Evolutionary conservation across 2,329 filamentous ascomycete species (phyloP).

Genomic region (Clarireedia paspali): DNA sequence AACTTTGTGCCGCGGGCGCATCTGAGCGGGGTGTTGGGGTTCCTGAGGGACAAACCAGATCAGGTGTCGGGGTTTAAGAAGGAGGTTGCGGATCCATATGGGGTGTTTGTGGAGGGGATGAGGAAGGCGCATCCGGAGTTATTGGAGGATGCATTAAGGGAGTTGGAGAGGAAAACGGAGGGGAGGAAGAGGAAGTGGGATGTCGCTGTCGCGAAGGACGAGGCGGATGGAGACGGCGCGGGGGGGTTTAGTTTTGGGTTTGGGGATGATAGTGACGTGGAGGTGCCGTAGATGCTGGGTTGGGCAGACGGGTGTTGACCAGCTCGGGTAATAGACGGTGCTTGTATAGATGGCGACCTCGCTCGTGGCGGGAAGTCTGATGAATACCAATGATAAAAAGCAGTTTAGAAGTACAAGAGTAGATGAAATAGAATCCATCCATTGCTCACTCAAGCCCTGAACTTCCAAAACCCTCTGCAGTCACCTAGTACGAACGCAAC

Average conservation of each 20-base stretch:
- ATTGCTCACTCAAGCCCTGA: too few species aligned
- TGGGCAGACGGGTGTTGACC: background rate
- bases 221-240: conserved; percentile 32
- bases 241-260: conserved; percentile 58
- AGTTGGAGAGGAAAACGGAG: conserved; percentile 54
- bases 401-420: too few species aligned
- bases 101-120: conserved; percentile 66
- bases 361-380: too few species aligned
- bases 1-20: conserved; percentile 80
- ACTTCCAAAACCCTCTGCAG: too few species aligned
- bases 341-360: background rate
- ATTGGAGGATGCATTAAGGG: conserved; percentile 55
- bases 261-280: conserved; percentile 45
- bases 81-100: conserved; percentile 63
- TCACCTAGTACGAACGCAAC: too few species aligned
- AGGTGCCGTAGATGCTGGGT: conserved; percentile 27
- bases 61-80: conserved; percentile 82
- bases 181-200: conserved; percentile 83
- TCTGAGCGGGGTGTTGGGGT: conserved; percentile 67
- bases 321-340: background rate
- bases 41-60: conserved; percentile 72
- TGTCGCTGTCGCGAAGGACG: conserved; percentile 53
- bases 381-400: too few species aligned
- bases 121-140: conserved; percentile 54
- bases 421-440: too few species aligned